A percentile compares a stretch with the other conserved stretches of the same genome.
phyloP scores from a whole-genome alignment of 202 grass and related monocot species.

The Alloteropsis angusta region DNA sequence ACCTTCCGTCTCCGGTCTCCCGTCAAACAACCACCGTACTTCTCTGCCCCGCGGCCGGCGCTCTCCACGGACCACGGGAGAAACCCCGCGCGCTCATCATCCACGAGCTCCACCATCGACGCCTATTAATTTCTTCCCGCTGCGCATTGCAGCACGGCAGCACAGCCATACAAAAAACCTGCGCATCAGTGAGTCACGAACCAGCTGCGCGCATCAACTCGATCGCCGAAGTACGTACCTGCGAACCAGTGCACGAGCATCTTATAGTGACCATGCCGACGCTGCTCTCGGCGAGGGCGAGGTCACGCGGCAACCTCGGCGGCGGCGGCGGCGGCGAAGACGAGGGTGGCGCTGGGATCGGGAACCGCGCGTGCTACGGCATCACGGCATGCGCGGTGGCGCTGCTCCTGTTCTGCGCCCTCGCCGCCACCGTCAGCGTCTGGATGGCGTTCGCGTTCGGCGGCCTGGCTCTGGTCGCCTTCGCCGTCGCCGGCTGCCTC shows the following conservation, averaged over 20 bases:
- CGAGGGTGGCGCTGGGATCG: neutral
- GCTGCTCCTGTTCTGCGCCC: neutral
- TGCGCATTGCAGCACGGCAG: neutral
- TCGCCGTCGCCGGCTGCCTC: neutral
- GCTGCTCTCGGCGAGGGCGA: neutral
- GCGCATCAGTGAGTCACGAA: too few relatives aligned
- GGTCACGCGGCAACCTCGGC: neutral
- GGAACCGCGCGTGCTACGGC: neutral
- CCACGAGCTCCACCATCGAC: neutral
- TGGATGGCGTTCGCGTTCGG: constrained; percentile 9
- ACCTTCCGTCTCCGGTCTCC: too few relatives aligned
- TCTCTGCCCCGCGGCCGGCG: neutral
- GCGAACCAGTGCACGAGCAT: too few relatives aligned
- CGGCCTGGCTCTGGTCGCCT: neutral
- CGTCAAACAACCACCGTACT: constrained; percentile 18
- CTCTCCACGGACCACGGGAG: too few relatives aligned
- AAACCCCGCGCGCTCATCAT: neutral
- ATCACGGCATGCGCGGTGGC: neutral
- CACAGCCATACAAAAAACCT: too few relatives aligned
- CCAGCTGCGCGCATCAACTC: too few relatives aligned
- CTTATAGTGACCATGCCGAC: neutral
- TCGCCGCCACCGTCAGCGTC: neutral
- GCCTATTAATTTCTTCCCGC: neutral
- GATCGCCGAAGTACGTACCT: too few relatives aligned
- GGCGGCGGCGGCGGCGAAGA: neutral